phyloP scores from a whole-genome alignment of 2,329 filamentous ascomycete genomes.

The Fusarium abutilonis region DNA sequence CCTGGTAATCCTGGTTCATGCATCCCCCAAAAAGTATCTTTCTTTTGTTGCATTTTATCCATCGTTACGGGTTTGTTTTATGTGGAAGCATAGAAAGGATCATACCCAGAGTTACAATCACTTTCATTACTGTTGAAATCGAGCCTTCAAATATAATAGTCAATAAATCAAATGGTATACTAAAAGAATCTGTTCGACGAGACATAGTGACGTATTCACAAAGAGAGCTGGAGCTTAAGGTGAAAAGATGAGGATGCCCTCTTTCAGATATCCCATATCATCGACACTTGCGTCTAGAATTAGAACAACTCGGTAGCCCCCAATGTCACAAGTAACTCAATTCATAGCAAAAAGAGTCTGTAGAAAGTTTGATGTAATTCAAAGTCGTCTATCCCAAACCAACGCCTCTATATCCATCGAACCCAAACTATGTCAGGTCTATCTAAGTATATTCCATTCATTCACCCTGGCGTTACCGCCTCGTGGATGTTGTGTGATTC shows the following conservation, averaged over 20 bases:
- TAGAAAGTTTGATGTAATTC: slow-evolving; percentile 35
- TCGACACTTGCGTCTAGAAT: neutral
- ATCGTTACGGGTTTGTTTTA: neutral
- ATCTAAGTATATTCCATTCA: slow-evolving; percentile 31
- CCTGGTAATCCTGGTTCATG: slow-evolving; percentile 61
- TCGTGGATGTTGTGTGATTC: slow-evolving; percentile 11
- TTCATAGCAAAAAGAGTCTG: neutral
- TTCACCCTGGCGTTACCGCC: slow-evolving; percentile 29
- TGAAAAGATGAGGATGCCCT: neutral
- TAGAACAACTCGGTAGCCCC: neutral
- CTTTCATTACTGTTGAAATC: neutral
- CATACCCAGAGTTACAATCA: slow-evolving; percentile 22
- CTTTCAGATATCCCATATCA: too few relatives aligned
- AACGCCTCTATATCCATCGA: slow-evolving; percentile 41
- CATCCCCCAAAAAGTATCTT: slow-evolving; percentile 11
- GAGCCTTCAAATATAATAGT: neutral
- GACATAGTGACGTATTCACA: neutral
- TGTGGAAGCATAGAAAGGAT: slow-evolving; percentile 18
- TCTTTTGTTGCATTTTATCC: slow-evolving; percentile 1
- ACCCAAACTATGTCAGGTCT: slow-evolving; percentile 33
- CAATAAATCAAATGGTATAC: neutral
- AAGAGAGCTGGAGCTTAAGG: neutral
- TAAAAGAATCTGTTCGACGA: neutral
- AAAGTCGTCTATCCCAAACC: slow-evolving; percentile 42
- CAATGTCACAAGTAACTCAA: neutral